Evolutionary conservation across 306 rosid genomes (phyloP).

Genomic region (Adenanthera pavonina): DNA sequence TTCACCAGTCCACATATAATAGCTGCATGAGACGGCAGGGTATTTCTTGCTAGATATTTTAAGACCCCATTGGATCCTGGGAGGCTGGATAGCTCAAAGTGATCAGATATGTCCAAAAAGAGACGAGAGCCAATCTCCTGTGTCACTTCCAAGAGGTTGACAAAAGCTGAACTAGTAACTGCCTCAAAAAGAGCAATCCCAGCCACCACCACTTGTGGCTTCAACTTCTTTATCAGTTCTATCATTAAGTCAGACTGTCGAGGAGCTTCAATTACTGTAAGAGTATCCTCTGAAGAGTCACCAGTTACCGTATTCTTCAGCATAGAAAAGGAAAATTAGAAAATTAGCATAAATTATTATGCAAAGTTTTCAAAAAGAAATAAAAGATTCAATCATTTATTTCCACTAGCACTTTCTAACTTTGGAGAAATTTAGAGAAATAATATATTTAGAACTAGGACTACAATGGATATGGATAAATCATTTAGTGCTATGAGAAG

Average conservation of each 20-base stretch:
- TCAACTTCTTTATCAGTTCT: slow-evolving; percentile 88
- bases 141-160: slow-evolving; percentile 80
- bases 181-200: slow-evolving; percentile 92
- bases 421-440: slow-evolving; percentile 7
- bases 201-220: slow-evolving; percentile 94
- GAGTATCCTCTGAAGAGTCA: slow-evolving; percentile 51
- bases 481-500: slow-evolving; percentile 3
- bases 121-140: slow-evolving; percentile 86
- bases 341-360: slow-evolving; percentile 21
- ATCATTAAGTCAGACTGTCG: slow-evolving; percentile 90
- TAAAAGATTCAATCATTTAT: slow-evolving; percentile 6
- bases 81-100: slow-evolving; percentile 95
- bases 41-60: slow-evolving; percentile 74
- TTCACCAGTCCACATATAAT: slow-evolving; percentile 88
- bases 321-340: slow-evolving; percentile 27
- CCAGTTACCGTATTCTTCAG: slow-evolving; percentile 51
- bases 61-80: slow-evolving; percentile 93
- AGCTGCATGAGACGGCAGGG: slow-evolving; percentile 83
- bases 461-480: neutral
- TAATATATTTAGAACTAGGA: neutral
- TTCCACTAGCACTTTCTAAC: neutral
- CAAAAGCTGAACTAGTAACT: slow-evolving; percentile 93
- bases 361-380: neutral
- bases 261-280: slow-evolving; percentile 88
- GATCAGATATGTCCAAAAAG: slow-evolving; percentile 93